Percentiles rank a stretch among this genome's conserved stretches.
phyloP scores from a whole-genome alignment of 768 basidiomycete genomes.

The Russula olivacea region DNA sequence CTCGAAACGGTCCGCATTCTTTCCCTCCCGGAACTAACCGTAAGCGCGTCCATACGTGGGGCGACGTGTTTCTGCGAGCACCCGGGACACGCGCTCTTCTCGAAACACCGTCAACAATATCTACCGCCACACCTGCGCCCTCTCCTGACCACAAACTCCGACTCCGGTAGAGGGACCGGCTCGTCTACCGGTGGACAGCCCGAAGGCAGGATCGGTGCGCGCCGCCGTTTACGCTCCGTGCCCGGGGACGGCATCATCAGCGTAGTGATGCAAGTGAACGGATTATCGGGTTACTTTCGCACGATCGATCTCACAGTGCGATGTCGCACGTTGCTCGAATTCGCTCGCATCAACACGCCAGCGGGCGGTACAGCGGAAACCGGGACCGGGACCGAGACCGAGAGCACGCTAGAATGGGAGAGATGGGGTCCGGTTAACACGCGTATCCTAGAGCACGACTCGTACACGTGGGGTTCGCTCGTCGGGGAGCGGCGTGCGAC shows the following conservation, averaged over 20 bases:
- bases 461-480: slow-evolving; percentile 14
- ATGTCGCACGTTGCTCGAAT: slow-evolving; percentile 7
- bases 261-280: slow-evolving; percentile 14
- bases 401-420: background rate
- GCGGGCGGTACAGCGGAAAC: no score
- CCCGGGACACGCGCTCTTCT: slow-evolving; percentile 15
- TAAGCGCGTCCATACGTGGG: slow-evolving; percentile 5
- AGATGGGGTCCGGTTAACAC: slow-evolving; percentile 2
- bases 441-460: slow-evolving; percentile 10
- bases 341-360: background rate
- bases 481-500: slow-evolving; percentile 16
- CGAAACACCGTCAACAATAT: background rate
- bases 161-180: background rate
- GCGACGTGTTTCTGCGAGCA: slow-evolving; percentile 18
- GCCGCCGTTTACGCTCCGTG: slow-evolving; percentile 7
- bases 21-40: background rate
- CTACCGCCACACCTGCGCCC: background rate
- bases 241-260: slow-evolving; percentile 16
- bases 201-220: background rate
- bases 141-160: background rate
- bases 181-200: background rate
- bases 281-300: background rate
- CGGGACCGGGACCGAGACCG: no score
- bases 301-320: slow-evolving; percentile 12
- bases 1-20: slow-evolving; percentile 15